These are phyloP conservation scores for Paragyromitra xinjiangensis DNA, from an alignment of 495 filamentous ascomycete genomes.

Conservation along the genomic window DNA sequence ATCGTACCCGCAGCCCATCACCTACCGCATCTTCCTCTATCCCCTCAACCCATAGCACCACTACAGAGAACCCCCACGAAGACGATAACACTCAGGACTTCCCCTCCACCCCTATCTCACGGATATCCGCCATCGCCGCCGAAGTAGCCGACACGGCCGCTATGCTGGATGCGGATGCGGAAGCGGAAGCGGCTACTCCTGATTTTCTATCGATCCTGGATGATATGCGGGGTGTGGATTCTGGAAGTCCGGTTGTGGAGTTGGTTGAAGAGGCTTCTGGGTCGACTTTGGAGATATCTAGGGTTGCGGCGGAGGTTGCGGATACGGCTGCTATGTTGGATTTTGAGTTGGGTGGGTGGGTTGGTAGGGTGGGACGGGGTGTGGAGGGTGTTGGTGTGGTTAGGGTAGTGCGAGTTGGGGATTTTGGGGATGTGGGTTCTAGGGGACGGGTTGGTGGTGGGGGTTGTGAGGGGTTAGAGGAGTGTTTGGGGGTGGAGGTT, in stretches of 20 bases:
- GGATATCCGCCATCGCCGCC: constrained; percentile 27
- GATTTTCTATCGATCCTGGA: constrained; percentile 6
- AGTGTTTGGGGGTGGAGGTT: too few species aligned
- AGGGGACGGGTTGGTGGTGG: neutral
- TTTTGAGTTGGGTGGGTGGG: neutral
- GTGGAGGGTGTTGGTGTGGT: constrained; percentile 1
- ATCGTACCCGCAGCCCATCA: neutral
- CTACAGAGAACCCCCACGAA: neutral
- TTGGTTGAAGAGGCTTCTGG: neutral
- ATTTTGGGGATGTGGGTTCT: neutral
- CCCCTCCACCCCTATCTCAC: constrained; percentile 2
- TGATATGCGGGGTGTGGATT: neutral
- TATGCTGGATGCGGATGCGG: constrained; percentile 1
- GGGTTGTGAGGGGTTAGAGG: neutral
- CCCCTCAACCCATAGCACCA: neutral
- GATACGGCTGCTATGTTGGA: constrained; percentile 11
- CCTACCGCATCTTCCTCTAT: neutral
- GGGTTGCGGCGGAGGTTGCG: neutral
- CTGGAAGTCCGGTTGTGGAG: constrained; percentile 20
- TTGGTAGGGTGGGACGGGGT: neutral
- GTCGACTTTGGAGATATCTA: neutral
- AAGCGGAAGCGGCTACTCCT: neutral
- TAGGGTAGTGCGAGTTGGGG: neutral
- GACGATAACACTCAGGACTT: neutral
- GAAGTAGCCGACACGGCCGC: constrained; percentile 29